These are phyloP conservation scores for Hypomyces perniciosus DNA, from an alignment of 2,329 filamentous ascomycete species.

Conservation along the genomic window DNA sequence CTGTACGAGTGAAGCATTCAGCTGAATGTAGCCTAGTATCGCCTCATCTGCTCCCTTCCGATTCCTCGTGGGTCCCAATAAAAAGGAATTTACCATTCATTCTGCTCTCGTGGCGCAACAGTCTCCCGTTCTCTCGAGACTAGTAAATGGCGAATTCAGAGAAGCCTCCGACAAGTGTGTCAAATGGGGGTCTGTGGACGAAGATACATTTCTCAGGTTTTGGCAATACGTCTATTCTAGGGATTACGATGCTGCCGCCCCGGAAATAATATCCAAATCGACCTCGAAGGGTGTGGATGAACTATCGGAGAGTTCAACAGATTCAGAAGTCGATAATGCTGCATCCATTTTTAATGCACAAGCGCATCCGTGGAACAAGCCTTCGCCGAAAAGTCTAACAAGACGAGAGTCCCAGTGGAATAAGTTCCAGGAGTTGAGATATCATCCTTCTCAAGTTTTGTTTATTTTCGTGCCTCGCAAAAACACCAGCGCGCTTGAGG, in stretches of 20 bases:
- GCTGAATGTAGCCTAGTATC: background rate
- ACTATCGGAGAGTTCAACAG: background rate
- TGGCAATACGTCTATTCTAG: slow-evolving; percentile 13
- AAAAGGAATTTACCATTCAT: slow-evolving; percentile 13
- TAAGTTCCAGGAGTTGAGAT: background rate
- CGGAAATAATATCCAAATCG: background rate
- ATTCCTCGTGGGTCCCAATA: slow-evolving; percentile 10
- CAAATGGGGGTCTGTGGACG: slow-evolving; percentile 10
- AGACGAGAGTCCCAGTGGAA: background rate
- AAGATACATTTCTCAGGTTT: slow-evolving; percentile 13
- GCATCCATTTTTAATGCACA: no score
- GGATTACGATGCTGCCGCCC: slow-evolving; percentile 5
- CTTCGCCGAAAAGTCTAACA: no score
- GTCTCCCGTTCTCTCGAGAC: slow-evolving; percentile 7
- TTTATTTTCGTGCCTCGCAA: background rate
- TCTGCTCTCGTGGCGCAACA: slow-evolving; percentile 12
- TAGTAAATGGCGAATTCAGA: slow-evolving; percentile 12
- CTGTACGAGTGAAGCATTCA: background rate
- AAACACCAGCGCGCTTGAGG: background rate
- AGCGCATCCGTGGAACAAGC: no score
- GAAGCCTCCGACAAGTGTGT: slow-evolving; percentile 10
- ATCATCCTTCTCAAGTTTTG: background rate
- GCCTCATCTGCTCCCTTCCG: slow-evolving; percentile 9
- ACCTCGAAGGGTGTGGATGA: background rate
- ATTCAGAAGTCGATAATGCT: no score